A percentile compares a stretch with the other conserved stretches of the same genome.
These are phyloP conservation scores for Peronospora farinosa DNA, from an alignment of 352 stramenopile species.

Conservation along the genomic window DNA sequence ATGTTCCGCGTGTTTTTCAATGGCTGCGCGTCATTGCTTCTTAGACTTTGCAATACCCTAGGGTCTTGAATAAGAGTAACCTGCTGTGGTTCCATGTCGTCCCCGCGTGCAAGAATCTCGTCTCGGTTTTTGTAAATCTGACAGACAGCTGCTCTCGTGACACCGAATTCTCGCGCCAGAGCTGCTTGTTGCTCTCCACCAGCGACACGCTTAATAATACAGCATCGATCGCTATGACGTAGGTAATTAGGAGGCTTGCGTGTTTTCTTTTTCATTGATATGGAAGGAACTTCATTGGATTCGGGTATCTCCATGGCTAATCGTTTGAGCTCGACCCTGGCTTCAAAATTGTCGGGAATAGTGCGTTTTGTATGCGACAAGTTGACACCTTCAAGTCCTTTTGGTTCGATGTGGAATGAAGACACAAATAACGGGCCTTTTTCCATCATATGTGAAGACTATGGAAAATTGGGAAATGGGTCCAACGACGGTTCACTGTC, in stretches of 20 bases:
- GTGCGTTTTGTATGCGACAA: neutral
- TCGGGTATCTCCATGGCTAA: neutral
- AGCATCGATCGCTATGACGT: neutral
- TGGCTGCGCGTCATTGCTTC: neutral
- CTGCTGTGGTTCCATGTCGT: neutral
- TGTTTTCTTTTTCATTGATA: neutral
- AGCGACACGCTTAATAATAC: neutral
- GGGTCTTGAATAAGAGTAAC: neutral
- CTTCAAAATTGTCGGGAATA: neutral
- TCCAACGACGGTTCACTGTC: neutral
- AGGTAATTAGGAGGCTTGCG: neutral
- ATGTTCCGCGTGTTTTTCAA: neutral
- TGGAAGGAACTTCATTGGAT: neutral
- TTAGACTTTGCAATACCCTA: neutral
- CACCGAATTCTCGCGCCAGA: slow-evolving; percentile 2
- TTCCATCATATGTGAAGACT: neutral
- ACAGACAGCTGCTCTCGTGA: slow-evolving; percentile 2
- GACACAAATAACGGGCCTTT: neutral
- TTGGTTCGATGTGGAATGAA: neutral
- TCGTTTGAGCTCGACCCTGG: neutral
- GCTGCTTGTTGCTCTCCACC: neutral
- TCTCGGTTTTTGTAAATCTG: slow-evolving; percentile 1
- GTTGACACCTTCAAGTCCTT: neutral
- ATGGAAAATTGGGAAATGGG: neutral
- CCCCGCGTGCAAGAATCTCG: neutral